These are phyloP conservation scores for Candida neerlandica DNA, from an alignment of 1,139 yeast species.

Conservation along the genomic window DNA sequence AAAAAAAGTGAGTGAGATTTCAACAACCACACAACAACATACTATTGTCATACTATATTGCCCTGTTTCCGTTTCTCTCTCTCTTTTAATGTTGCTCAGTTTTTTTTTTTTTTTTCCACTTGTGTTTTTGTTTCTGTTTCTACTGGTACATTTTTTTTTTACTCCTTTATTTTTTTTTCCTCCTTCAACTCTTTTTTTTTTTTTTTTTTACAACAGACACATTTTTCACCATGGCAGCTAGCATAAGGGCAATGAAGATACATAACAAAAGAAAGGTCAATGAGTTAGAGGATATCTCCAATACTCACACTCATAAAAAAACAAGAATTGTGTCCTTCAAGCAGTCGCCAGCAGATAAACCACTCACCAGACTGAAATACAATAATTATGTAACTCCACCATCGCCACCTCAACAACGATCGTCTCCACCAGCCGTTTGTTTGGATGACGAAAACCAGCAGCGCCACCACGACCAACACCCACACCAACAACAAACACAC, in stretches of 20 bases:
- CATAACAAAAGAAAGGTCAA: slow-evolving; percentile 31
- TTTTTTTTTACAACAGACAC: slow-evolving; percentile 8
- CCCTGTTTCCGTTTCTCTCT: too few relatives aligned
- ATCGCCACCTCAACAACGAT: slow-evolving; percentile 24
- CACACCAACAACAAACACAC: background rate
- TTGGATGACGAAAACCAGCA: slow-evolving; percentile 14
- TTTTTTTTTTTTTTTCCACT: background rate
- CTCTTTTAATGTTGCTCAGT: too few relatives aligned
- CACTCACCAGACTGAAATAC: background rate
- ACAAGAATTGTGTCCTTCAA: slow-evolving; percentile 5
- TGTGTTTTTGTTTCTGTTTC: background rate
- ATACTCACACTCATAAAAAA: slow-evolving; percentile 21
- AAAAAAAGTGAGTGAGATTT: background rate
- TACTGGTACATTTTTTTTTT: too few relatives aligned
- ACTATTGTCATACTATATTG: too few relatives aligned
- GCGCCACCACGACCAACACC: slow-evolving; percentile 1
- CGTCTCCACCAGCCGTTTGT: slow-evolving; percentile 17
- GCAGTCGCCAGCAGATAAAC: slow-evolving; percentile 5
- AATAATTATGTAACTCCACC: slow-evolving; percentile 11
- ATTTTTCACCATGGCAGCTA: slow-evolving; percentile 27
- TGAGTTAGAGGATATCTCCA: slow-evolving; percentile 41
- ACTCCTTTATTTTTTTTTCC: background rate
- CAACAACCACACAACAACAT: background rate
- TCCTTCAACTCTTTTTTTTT: background rate
- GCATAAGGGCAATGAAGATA: slow-evolving; percentile 25